Evolutionary conservation across 768 basidiomycete species (phyloP).

Genomic region (Psilocybe azurescens): DNA sequence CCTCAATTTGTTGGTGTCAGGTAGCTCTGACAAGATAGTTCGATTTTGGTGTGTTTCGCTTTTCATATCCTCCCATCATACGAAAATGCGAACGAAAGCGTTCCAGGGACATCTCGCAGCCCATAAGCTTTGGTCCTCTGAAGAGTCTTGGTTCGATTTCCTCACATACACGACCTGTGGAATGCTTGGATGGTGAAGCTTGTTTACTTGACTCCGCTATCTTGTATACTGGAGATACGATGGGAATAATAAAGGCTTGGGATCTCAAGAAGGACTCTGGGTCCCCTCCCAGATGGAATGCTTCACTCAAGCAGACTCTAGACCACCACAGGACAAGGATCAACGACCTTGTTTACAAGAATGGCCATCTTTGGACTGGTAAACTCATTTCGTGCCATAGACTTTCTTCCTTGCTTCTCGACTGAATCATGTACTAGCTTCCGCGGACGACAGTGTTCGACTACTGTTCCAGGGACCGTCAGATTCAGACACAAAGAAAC

Average conservation of each 20-base stretch:
- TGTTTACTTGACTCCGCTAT: slow-evolving; percentile 50
- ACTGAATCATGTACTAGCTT: slow-evolving; percentile 56
- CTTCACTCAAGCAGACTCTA: slow-evolving; percentile 58
- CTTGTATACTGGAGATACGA: slow-evolving; percentile 88
- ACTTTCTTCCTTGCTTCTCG: not conserved
- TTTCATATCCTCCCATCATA: not conserved
- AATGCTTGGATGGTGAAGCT: slow-evolving; percentile 66
- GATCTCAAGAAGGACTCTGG: slow-evolving; percentile 51
- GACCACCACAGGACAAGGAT: slow-evolving; percentile 83
- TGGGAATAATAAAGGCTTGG: slow-evolving; percentile 91
- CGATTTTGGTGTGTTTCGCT: slow-evolving; percentile 76
- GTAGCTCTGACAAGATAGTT: slow-evolving; percentile 88
- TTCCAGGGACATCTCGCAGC: slow-evolving; percentile 66
- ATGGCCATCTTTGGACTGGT: slow-evolving; percentile 93
- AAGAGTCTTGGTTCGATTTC: slow-evolving; percentile 71
- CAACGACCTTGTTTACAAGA: slow-evolving; percentile 69
- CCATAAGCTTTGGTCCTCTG: slow-evolving; percentile 46
- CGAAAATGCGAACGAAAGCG: not conserved
- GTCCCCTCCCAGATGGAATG: slow-evolving; percentile 50
- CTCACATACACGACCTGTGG: slow-evolving; percentile 88
- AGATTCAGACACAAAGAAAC: slow-evolving; percentile 32
- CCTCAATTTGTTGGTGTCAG: slow-evolving; percentile 75
- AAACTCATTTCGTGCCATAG: slow-evolving; percentile 7
- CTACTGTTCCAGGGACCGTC: slow-evolving; percentile 52
- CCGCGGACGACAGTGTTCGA: slow-evolving; percentile 85